A percentile compares a stretch with the other conserved stretches of the same genome.
Conservation (phyloP, 441 rosid species). For the Omphalea diandra region DNA sequence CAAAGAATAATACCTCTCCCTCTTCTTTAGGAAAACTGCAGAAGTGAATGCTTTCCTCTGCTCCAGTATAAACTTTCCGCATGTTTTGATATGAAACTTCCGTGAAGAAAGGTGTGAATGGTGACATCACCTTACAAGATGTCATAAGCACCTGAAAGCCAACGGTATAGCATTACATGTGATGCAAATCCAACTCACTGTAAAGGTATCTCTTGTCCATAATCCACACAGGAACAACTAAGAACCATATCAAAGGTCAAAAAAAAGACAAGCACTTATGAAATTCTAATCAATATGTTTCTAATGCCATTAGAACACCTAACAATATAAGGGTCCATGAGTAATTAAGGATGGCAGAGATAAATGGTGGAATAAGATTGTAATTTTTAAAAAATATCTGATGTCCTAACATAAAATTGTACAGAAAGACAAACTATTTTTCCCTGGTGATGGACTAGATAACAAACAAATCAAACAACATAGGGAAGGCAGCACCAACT, state of each 20-base stretch:
- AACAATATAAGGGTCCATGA: not conserved
- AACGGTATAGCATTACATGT: constrained; percentile 10
- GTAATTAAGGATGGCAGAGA: not conserved
- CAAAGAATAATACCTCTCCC: constrained; percentile 58
- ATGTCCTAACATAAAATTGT: not conserved
- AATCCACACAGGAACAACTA: constrained; percentile 4
- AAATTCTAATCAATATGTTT: not conserved
- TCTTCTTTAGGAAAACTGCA: constrained; percentile 78
- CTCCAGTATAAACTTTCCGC: constrained; percentile 65
- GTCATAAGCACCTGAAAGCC: constrained; percentile 81
- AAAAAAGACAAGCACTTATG: not conserved
- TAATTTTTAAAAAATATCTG: not conserved
- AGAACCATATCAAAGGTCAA: not conserved
- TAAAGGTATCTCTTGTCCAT: not conserved
- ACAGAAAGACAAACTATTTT: too few species aligned
- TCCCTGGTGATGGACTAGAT: not conserved
- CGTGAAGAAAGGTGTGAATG: constrained; percentile 97
- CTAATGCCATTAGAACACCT: not conserved
- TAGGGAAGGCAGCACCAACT: not conserved
- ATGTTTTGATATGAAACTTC: constrained; percentile 94
- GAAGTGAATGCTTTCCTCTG: constrained; percentile 89
- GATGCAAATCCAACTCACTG: constrained; percentile 11
- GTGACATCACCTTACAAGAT: constrained; percentile 95
- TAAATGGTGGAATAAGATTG: not conserved
- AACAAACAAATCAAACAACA: not conserved